phyloP scores from a whole-genome alignment of 768 basidiomycete genomes.

The Lactifluus piperatus region DNA sequence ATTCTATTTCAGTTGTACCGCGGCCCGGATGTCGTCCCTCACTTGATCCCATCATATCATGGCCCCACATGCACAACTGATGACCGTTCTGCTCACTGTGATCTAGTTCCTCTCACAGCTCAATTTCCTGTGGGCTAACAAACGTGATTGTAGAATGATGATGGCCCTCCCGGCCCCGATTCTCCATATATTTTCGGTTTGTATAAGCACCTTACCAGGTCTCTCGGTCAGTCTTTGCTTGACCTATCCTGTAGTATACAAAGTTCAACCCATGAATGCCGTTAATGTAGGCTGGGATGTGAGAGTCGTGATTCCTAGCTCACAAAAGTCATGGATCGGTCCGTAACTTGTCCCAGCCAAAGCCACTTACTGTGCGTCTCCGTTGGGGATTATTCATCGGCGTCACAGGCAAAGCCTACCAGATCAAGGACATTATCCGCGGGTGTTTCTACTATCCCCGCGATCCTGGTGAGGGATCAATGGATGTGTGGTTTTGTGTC shows the following conservation, averaged over 20 bases:
- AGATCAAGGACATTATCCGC: conserved; percentile 61
- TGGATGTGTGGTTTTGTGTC: neutral
- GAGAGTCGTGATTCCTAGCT: conserved; percentile 68
- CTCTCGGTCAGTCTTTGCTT: conserved; percentile 41
- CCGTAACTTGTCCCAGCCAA: conserved; percentile 15
- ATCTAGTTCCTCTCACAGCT: conserved; percentile 5
- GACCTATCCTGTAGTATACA: neutral
- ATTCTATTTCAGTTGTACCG: too few relatives aligned
- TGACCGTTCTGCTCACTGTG: conserved; percentile 37
- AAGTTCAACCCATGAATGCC: neutral
- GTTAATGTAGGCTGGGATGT: conserved; percentile 57
- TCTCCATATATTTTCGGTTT: conserved; percentile 73
- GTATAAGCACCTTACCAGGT: conserved; percentile 48
- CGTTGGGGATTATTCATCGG: neutral
- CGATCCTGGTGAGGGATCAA: conserved; percentile 35
- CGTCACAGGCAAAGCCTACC: conserved; percentile 63
- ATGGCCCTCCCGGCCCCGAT: conserved; percentile 65
- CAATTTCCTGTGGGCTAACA: conserved; percentile 1
- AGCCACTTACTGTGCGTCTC: neutral
- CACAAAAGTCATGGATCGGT: conserved; percentile 90
- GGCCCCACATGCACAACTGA: conserved; percentile 22
- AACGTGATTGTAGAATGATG: conserved; percentile 66
- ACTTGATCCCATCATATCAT: conserved; percentile 13
- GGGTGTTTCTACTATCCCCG: conserved; percentile 74
- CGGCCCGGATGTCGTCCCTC: too few relatives aligned